phyloP scores from a whole-genome alignment of 2,329 filamentous ascomycete species.

The Phyllosticta capitalensis region DNA sequence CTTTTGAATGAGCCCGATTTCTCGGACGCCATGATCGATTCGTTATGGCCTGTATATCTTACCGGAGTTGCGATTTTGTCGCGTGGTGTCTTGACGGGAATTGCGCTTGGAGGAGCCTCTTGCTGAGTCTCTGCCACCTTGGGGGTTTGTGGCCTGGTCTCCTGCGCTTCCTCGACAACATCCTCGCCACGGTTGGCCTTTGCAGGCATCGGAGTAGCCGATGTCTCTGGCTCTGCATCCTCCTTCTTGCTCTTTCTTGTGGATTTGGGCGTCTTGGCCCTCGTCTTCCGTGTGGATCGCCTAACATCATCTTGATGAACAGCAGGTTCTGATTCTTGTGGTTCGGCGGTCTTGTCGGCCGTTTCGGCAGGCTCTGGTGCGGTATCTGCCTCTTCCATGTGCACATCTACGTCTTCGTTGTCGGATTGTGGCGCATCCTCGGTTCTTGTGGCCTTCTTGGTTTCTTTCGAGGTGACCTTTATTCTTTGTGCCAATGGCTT shows the following conservation, averaged over 20 bases:
- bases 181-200: slow-evolving; percentile 25
- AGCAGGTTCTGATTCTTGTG: neutral
- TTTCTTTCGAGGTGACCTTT: neutral
- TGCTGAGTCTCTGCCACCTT: neutral
- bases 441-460: neutral
- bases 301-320: neutral
- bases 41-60: neutral
- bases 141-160: neutral
- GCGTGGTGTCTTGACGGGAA: slow-evolving; percentile 2
- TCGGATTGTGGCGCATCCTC: neutral
- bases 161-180: neutral
- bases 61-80: neutral
- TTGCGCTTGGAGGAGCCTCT: neutral
- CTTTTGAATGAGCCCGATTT: neutral
- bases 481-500: slow-evolving; percentile 10
- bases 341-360: neutral
- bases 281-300: neutral
- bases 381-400: neutral
- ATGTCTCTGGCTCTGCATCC: neutral
- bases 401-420: neutral
- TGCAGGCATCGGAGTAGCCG: neutral
- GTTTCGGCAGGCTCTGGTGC: neutral
- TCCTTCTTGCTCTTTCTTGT: slow-evolving; percentile 1
- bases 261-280: neutral
- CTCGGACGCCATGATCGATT: neutral